Base-by-base conservation (phyloP, 2,329 filamentous ascomycete genomes). In the Sporothrix sp. region DNA sequence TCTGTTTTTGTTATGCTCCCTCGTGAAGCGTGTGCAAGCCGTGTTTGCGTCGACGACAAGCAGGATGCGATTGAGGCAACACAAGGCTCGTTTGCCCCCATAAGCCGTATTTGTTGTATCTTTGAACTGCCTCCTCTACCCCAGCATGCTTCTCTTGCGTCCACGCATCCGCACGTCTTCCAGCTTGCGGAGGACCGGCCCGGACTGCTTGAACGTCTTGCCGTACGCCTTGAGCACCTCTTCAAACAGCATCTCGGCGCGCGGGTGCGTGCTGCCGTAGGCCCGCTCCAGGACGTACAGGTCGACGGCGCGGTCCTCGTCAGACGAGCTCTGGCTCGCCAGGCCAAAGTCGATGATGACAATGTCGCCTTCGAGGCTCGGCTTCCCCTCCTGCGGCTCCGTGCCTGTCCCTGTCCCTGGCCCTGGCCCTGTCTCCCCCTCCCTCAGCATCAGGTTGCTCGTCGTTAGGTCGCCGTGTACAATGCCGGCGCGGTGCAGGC, bases 391-490 rank as follows among this genome's bases (percentile, higher is more conserved):
- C 20, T 30, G 16, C 33, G 11, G 2, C n/a, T n/a, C 23, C 1
- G 10, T 10, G 33, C 33, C 8, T 30, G 20, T 25, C n/a, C 4
- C 7, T 40, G 52, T 54, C 14, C 50, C 53, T n/a, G n/a, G n/a
- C n/a, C n/a, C n/a, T n/a, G n/a, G n/a, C n/a, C n/a, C n/a, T n/a
- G n/a, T 20, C 42, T 40, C 56, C 55, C 7, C 57, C 20, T 30
- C 18, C 54, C 79, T 66, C 58, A 97, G 64, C 84, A 98, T 96
- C 70, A 98, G 76, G 68, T 98, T 98, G 69, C 90, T 96, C 56
- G 90, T 98, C 54, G 93, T 98, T 69, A 98, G 68, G 70, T 98
- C 93, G 36, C 93, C 93, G 70, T 98, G 93, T 53, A 95, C 82
- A 51, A 97, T 79, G 14, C 91, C 91, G n/a, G 81, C 75, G 50